Evolutionary conservation across 305 asterid genomes (phyloP).

Genomic region (Fraxinus baroniana): DNA sequence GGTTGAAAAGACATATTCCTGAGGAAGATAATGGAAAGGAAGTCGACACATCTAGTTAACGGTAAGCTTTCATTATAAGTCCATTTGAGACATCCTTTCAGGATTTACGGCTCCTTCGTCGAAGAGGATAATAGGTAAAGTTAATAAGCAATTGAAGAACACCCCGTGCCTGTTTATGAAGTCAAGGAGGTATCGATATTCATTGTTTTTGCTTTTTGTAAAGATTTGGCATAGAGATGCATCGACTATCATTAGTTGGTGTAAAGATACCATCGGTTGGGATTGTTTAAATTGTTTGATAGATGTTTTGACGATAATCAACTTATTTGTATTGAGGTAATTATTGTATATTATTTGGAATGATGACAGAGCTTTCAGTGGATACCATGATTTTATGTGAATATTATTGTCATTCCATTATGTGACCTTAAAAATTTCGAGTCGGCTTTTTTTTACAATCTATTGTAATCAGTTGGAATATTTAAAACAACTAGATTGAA

Average conservation of each 20-base stretch:
- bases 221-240: slow-evolving; percentile 26
- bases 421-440: background rate
- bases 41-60: slow-evolving; percentile 40
- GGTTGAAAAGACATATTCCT: slow-evolving; percentile 63
- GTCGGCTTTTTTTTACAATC: background rate
- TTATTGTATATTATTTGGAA: slow-evolving; percentile 20
- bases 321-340: background rate
- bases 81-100: slow-evolving; percentile 11
- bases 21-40: slow-evolving; percentile 70
- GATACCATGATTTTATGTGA: background rate
- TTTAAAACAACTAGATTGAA: background rate
- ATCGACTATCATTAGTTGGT: slow-evolving; percentile 25
- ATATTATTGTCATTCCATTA: background rate
- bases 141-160: background rate
- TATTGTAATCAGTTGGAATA: background rate
- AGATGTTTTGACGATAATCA: slow-evolving; percentile 15
- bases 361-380: background rate
- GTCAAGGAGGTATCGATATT: background rate
- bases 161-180: background rate
- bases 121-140: background rate
- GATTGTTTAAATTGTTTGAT: slow-evolving; percentile 22
- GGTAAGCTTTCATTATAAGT: background rate
- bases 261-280: slow-evolving; percentile 34
- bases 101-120: background rate
- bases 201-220: slow-evolving; percentile 17